Base-by-base conservation (phyloP, 495 filamentous ascomycete species). In the Mycothermus thermophilus region DNA sequence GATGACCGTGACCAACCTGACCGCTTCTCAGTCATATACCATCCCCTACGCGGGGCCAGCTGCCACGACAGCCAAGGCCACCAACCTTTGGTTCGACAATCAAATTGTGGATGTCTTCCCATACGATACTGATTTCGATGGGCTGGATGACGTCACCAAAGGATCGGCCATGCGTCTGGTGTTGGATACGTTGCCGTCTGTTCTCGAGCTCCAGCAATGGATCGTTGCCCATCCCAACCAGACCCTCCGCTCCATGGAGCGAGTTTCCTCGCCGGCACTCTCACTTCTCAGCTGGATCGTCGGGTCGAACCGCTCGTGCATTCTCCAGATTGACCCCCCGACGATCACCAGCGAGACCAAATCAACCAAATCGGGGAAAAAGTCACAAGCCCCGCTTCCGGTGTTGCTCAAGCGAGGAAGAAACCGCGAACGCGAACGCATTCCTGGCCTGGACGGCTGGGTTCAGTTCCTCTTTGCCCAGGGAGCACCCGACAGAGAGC, bases 401-500 rank as follows among this genome's bases (percentile, higher is more conserved):
- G n/a, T n/a, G n/a, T n/a, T n/a, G n/a, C n/a, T n/a, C n/a, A 42
- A 38, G 3, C 35, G 29, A 14, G 38, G 41, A 9, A 18, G 33
- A 8, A 39, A 44, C 16, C 35, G 37, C 10, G 38, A 52, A 14
- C 47, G 63, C 13, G 61, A 84, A 35, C 68, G 69, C 11, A 67
- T 92, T 9, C 58, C 53, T 6, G 80, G 76, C 0, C 77, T 92
- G 63, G 44, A 60, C 0, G 67, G 64, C 1, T 92, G 75, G 66
- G 53, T 81, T 16, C 83, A 94, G 51, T 96, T 94, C 47, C 68
- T 82, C 24, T 81, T 94, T 39, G 77, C 79, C 1, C 87, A 93
- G 64, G 88, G 88, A 10, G 77, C 85, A 1, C 83, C 83, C 1
- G 87, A 93, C 51, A 93, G 88, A 49, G 88, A 96, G 47, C 64